A percentile compares a stretch with the other conserved stretches of the same genome.
Evolutionary conservation across 148 eudicot species (phyloP).

Genomic region (Rhododendron molle): DNA sequence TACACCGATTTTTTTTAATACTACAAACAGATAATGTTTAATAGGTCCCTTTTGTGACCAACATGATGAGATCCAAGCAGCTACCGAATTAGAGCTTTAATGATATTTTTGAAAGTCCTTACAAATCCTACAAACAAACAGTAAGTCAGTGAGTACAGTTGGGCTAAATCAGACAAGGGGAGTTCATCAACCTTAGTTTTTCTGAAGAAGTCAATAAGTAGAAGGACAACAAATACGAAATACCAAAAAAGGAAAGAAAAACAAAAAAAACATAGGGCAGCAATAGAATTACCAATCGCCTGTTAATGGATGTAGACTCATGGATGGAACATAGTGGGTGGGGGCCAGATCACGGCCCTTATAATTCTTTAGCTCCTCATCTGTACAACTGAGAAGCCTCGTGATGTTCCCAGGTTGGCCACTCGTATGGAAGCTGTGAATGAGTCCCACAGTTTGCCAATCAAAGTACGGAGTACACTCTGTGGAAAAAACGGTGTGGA

Average conservation of each 20-base stretch:
- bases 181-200: background rate
- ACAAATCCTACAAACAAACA: background rate
- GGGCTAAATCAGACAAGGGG: background rate
- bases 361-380: conserved; percentile 77
- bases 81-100: background rate
- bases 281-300: conserved; percentile 68
- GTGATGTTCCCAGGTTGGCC: conserved; percentile 95
- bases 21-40: background rate
- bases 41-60: background rate
- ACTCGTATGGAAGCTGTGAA: conserved; percentile 80
- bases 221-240: background rate
- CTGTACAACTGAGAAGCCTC: conserved; percentile 92
- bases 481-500: conserved; percentile 86
- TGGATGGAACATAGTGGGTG: conserved; percentile 90
- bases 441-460: conserved; percentile 94
- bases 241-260: background rate
- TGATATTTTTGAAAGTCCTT: background rate
- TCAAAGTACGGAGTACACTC: conserved; percentile 93
- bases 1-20: background rate
- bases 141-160: background rate
- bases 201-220: background rate
- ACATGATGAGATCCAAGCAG: background rate
- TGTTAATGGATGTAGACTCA: conserved; percentile 85
- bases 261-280: background rate
- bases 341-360: conserved; percentile 87